Base-by-base conservation (phyloP, 1,139 yeast species). In the Chernovozyma sophiae-reginae region DNA sequence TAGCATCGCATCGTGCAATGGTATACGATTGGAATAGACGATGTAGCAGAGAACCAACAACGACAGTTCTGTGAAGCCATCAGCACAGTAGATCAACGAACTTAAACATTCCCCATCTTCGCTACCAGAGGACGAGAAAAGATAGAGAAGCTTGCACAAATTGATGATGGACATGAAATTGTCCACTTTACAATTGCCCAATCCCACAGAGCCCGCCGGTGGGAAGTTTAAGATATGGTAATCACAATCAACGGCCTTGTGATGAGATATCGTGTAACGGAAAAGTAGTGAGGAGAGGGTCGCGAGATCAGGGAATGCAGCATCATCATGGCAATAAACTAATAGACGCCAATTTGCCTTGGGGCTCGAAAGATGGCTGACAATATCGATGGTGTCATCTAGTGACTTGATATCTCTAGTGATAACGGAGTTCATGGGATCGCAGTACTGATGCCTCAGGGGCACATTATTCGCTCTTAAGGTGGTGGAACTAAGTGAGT, bases 31-130 rank as follows among this genome's bases (percentile, higher is more conserved):
- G 3, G 83, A 60, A 56, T 83, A 90, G 44, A 90, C 82, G 39
- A 85, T 49, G 52, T 77, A 89, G 43, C 89, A 77, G 31, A 87
- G 63, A 0, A 80, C 76, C 33, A 90, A 61, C 22, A 90, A 68
- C 4, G 96, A 81, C 43, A 90, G 84, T 54, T 90, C 97, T 0
- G 97, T 87, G 58, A 89, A 90, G 0, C 97, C 97, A 61, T 90
- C 97, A 3, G 86, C 77, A 53, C 96, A 89, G 54, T 81, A 83
- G 13, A 89, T 66, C 43, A 90, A 57, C 2, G 72, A 54, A 4
- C 73, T 40, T 23, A 38, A 36, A 24, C 45, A 46, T 26, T 49
- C 51, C 1, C 51, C 42, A 13, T 53, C 51, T 10, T 43, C 34
- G 1, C 56, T 44, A 28, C 69, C 59, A 16, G 59, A 50, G 0